Evolutionary conservation across 208 protist genomes (phyloP).

Genomic region (Crithidia thermophila): DNA sequence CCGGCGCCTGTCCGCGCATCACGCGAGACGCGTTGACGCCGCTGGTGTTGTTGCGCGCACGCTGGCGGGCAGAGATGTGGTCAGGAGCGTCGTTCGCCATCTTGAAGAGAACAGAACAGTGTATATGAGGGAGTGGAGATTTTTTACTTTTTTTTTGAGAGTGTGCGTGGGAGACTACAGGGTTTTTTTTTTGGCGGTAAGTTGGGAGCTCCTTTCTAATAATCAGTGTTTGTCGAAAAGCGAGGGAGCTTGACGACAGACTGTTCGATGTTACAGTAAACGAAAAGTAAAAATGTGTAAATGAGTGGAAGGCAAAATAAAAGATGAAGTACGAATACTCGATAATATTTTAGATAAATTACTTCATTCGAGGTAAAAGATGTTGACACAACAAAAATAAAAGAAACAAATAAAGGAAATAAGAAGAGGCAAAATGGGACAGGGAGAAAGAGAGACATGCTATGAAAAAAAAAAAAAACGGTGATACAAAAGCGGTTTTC

Average conservation of each 20-base stretch:
- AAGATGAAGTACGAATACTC: constrained; percentile 9
- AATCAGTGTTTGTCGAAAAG: too few species aligned
- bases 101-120: constrained; percentile 14
- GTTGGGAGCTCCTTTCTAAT: too few species aligned
- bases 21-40: constrained; percentile 36
- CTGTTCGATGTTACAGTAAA: constrained; percentile 12
- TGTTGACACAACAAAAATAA: neutral
- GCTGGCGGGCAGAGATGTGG: constrained; percentile 30
- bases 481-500: too few species aligned
- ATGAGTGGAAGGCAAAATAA: neutral
- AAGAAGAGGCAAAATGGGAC: too few species aligned
- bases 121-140: neutral
- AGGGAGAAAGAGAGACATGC: too few species aligned
- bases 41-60: constrained; percentile 35
- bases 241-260: neutral
- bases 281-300: neutral
- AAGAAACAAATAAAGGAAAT: too few species aligned
- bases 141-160: too few species aligned
- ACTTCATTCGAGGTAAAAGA: neutral
- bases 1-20: constrained; percentile 25
- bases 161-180: too few species aligned
- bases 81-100: constrained; percentile 7
- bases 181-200: too few species aligned
- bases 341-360: neutral
- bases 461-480: too few species aligned